phyloP scores from a whole-genome alignment of 345 rosid species.

The Salix brachista region DNA sequence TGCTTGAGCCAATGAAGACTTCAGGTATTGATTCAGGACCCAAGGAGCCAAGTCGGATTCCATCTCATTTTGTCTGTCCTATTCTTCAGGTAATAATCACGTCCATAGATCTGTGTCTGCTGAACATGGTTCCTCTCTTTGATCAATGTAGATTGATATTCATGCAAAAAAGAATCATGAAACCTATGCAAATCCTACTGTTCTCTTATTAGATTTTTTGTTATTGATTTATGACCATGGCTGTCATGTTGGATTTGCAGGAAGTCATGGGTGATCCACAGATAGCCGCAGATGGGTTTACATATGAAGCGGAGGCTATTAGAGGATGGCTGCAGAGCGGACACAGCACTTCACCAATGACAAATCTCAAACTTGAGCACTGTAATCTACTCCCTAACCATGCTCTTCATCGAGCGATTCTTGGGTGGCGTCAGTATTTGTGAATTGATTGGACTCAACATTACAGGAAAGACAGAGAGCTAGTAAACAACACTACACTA shows the following conservation, averaged over 20 bases:
- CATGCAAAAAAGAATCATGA: too few species aligned
- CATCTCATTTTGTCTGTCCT: constrained; percentile 87
- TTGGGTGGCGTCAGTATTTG: constrained; percentile 65
- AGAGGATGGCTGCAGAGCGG: constrained; percentile 80
- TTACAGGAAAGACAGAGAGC: too few species aligned
- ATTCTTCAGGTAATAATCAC: constrained; percentile 64
- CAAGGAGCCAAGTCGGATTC: constrained; percentile 48
- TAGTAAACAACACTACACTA: too few species aligned
- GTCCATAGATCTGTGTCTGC: not conserved
- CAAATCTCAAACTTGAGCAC: constrained; percentile 71
- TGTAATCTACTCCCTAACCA: constrained; percentile 70
- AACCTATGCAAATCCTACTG: too few species aligned
- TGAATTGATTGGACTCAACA: constrained; percentile 17
- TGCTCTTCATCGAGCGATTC: constrained; percentile 77
- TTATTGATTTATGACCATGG: not conserved
- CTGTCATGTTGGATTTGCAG: constrained; percentile 33
- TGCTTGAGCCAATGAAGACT: constrained; percentile 51
- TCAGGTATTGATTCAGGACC: constrained; percentile 26
- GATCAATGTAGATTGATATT: too few species aligned
- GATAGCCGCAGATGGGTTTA: constrained; percentile 88
- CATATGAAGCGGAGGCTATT: constrained; percentile 85
- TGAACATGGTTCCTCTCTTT: too few species aligned
- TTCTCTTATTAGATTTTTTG: not conserved
- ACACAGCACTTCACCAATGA: constrained; percentile 88
- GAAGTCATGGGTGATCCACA: constrained; percentile 82